Base-by-base conservation (phyloP, 495 filamentous ascomycete species). In the Hypoxylon subgilvum region DNA sequence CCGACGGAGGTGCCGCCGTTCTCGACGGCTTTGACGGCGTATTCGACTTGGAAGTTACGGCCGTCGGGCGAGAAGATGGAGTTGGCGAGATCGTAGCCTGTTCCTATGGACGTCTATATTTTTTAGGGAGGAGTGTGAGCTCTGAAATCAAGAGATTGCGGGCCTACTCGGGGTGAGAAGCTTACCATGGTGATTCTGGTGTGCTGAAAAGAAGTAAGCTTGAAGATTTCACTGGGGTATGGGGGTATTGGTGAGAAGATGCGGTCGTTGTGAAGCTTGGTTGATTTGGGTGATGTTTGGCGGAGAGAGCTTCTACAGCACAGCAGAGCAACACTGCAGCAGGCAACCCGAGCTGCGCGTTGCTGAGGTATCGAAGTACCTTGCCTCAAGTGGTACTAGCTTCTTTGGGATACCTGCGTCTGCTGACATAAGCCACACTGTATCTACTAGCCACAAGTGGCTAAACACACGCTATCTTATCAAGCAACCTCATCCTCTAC, bases 21-120 rank as follows among this genome's bases (percentile, higher is more conserved):
- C 79, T 98, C 94, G 43, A 98, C 94, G 56, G 94, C 94, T 81
- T 98, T 98, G 52, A 94, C 86, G 53, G 94, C 94, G 76, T 98
- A 98, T 81, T 98, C 94, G 72, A 97, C 94, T 76, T 98, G 94
- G 74, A 98, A 98, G 77, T 98, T 98, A 62, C 94, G 87, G 73
- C 94, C 94, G 79, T 98, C 94, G 51, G 94, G 94, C 28, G 92
- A 97, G 81, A 97, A 98, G 76, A 97, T 92, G 67, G 95, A 97
- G 83, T 98, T 98, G 67, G 90, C 89, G 71, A 98, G 89, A 84
- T 98, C 94, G 78, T 98, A 98, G 69, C 94, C 94, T 66, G 94
- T 98, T 71, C 94, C 94, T 86, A 98, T 98, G 67, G 94, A 98
- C 69, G 94, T 98, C 94, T 97, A 55, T 39, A 35, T 6, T 13